Conservation (phyloP, 2,329 filamentous ascomycete species). For the Coniochaeta hoffmannii region DNA sequence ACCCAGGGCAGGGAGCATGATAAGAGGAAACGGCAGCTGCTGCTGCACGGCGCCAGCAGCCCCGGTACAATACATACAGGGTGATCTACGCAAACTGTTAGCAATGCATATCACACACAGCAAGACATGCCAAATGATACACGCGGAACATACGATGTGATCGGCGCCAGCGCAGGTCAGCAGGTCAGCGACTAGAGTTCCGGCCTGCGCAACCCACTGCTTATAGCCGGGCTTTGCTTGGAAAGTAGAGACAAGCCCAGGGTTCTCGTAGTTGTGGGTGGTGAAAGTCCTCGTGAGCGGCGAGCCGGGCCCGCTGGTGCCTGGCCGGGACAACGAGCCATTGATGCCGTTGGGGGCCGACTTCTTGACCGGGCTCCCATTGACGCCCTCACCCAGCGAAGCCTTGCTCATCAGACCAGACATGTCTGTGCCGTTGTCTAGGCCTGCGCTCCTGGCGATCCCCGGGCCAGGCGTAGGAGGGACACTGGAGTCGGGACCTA, state of each 20-base stretch:
- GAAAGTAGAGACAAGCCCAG: conserved; percentile 47
- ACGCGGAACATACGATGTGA: conserved; percentile 51
- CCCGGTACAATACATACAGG: not conserved
- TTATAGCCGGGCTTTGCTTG: conserved; percentile 89
- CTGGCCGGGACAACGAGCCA: conserved; percentile 16
- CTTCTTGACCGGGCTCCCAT: conserved; percentile 16
- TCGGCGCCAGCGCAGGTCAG: conserved; percentile 93
- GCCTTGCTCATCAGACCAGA: conserved; percentile 66
- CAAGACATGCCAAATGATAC: not conserved
- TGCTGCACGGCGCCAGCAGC: too few species aligned
- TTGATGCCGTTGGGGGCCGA: not conserved
- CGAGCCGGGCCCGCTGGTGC: not conserved
- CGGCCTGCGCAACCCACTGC: conserved; percentile 96
- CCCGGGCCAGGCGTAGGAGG: conserved; percentile 76
- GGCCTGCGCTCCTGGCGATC: conserved; percentile 54
- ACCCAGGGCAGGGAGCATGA: too few species aligned
- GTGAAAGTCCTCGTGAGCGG: conserved; percentile 32
- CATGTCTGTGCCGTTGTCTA: conserved; percentile 63
- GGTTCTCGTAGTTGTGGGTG: conserved; percentile 59
- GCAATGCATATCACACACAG: not conserved
- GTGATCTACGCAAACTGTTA: not conserved
- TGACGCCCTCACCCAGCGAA: conserved; percentile 38
- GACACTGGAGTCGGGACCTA: conserved; percentile 85
- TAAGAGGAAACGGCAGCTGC: too few species aligned
- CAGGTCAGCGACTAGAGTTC: conserved; percentile 88